Evolutionary conservation across 1,284 basidiomycete genomes (phyloP).

Genomic region (Pseudozyma sp.): DNA sequence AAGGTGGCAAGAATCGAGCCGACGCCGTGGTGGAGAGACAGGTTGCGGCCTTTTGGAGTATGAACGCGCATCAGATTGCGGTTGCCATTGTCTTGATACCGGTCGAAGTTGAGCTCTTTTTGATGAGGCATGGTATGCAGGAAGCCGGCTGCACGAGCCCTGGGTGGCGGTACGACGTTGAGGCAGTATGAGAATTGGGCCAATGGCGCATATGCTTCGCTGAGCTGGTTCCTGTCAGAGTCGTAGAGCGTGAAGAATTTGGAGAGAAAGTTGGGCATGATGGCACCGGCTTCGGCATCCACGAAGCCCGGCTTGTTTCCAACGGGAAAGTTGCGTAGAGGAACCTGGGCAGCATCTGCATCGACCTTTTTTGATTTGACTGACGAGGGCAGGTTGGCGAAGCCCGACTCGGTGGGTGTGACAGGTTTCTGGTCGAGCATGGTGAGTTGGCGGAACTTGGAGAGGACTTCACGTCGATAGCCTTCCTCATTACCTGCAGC

Average conservation of each 20-base stretch:
- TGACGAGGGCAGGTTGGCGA: conserved; percentile 79
- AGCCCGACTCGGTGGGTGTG: conserved; percentile 75
- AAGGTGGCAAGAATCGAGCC: conserved; percentile 77
- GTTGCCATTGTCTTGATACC: conserved; percentile 73
- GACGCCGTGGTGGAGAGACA: conserved; percentile 75
- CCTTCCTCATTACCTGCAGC: conserved; percentile 77
- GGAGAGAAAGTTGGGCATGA: conserved; percentile 78
- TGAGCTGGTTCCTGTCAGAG: conserved; percentile 76
- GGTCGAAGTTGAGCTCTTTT: conserved; percentile 79
- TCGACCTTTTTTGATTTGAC: conserved; percentile 50
- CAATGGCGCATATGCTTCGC: conserved; percentile 81
- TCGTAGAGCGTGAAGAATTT: conserved; percentile 85
- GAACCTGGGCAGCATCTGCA: conserved; percentile 58
- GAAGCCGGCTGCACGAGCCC: conserved; percentile 70
- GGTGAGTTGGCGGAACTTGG: conserved; percentile 52
- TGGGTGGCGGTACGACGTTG: conserved; percentile 85
- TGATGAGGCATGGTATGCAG: conserved; percentile 78
- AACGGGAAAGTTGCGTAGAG: conserved; percentile 74
- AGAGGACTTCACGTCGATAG: conserved; percentile 40
- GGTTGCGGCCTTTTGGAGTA: conserved; percentile 45
- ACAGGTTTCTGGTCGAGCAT: conserved; percentile 76
- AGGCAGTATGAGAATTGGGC: conserved; percentile 89
- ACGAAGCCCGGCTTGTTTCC: conserved; percentile 81
- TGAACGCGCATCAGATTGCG: conserved; percentile 65
- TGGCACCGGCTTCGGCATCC: conserved; percentile 76